These are phyloP conservation scores for Jacaranda copaia DNA, from an alignment of 257 asterid genomes.

Conservation along the genomic window DNA sequence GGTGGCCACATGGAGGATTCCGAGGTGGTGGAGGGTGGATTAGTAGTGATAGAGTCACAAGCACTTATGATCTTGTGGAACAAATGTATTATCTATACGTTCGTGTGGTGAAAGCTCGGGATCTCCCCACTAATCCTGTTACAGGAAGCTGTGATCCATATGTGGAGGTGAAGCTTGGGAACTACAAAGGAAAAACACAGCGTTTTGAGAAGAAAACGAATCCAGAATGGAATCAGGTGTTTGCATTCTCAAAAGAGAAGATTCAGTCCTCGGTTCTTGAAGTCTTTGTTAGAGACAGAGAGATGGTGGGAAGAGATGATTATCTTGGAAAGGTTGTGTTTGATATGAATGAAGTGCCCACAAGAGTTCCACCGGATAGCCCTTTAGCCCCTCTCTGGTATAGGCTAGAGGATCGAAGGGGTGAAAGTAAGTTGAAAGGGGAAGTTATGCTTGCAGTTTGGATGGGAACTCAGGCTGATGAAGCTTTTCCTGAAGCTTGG, in stretches of 20 bases:
- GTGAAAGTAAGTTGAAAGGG: conserved; percentile 55
- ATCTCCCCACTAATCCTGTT: conserved; percentile 62
- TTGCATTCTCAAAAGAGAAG: conserved; percentile 74
- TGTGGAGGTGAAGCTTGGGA: conserved; percentile 82
- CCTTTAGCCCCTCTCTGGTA: conserved; percentile 88
- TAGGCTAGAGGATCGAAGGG: conserved; percentile 60
- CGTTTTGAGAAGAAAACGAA: conserved; percentile 63
- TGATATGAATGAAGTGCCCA: conserved; percentile 79
- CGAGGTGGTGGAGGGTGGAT: conserved; percentile 77
- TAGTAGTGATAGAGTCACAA: conserved; percentile 58
- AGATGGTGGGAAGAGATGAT: conserved; percentile 66
- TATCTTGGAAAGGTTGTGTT: conserved; percentile 65
- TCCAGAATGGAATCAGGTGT: conserved; percentile 72
- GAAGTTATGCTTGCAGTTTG: conserved; percentile 81
- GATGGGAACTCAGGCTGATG: conserved; percentile 87
- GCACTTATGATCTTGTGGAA: conserved; percentile 90
- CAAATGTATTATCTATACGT: conserved; percentile 82
- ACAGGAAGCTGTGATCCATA: conserved; percentile 79
- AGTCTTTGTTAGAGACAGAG: conserved; percentile 65
- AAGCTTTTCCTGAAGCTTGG: conserved; percentile 81
- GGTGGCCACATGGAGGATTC: conserved; percentile 78
- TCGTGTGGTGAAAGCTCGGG: conserved; percentile 76
- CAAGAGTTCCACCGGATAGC: conserved; percentile 83
- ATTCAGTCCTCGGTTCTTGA: conserved; percentile 68
- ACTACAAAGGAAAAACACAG: conserved; percentile 73